These are phyloP conservation scores for Lodderomyces beijingensis DNA, from an alignment of 1,139 yeast species.

Conservation along the genomic window DNA sequence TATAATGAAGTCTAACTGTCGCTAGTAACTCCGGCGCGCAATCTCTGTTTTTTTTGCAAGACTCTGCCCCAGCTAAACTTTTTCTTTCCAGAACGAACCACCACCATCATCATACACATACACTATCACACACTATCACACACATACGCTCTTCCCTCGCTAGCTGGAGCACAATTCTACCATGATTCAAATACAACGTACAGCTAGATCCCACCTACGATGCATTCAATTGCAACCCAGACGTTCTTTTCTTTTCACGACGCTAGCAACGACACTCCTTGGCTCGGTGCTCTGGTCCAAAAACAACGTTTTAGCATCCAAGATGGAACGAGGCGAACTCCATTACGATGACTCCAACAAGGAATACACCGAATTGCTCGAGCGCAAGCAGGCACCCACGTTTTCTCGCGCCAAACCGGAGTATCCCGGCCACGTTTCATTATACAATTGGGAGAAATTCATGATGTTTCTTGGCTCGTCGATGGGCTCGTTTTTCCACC, in stretches of 20 bases:
- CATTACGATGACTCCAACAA: constrained; percentile 39
- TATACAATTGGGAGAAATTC: constrained; percentile 57
- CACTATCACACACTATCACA: too few relatives aligned
- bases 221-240: too few relatives aligned
- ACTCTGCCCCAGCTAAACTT: not conserved
- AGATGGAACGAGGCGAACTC: constrained; percentile 53
- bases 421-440: constrained; percentile 81
- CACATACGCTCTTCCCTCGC: too few relatives aligned
- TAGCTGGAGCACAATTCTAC: too few relatives aligned
- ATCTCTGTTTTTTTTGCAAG: too few relatives aligned
- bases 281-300: constrained; percentile 40
- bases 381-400: constrained; percentile 19
- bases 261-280: constrained; percentile 16
- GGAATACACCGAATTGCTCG: constrained; percentile 8
- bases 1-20: constrained; percentile 23
- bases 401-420: constrained; percentile 43
- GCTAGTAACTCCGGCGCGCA: too few relatives aligned
- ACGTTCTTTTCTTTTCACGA: constrained; percentile 7
- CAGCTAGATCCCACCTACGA: too few relatives aligned
- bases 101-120: constrained; percentile 1
- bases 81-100: not conserved
- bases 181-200: too few relatives aligned
- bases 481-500: constrained; percentile 78
- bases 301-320: constrained; percentile 50
- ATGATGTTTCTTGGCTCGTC: constrained; percentile 73